These are phyloP conservation scores for Ceratobasidium sp. DNA, from an alignment of 1,284 basidiomycete species.

Conservation along the genomic window DNA sequence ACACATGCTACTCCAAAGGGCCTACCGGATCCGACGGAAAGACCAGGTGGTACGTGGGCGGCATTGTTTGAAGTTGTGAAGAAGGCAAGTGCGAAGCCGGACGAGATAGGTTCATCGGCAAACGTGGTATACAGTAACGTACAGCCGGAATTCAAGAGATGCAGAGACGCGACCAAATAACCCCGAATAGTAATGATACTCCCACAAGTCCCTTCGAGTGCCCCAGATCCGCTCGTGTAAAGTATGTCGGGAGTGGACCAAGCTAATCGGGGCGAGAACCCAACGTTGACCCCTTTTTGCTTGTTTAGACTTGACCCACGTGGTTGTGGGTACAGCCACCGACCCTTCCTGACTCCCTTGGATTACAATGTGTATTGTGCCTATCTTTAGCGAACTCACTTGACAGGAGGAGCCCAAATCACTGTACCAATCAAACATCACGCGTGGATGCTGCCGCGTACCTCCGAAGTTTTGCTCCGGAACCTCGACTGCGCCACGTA, in stretches of 20 bases:
- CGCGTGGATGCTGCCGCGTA: not conserved
- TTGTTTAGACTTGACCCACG: conserved; percentile 24
- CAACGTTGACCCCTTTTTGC: conserved; percentile 28
- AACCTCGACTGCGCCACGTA: conserved; percentile 13
- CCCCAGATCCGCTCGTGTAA: conserved; percentile 7
- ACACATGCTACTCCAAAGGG: conserved; percentile 1
- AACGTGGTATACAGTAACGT: conserved; percentile 23
- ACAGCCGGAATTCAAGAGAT: conserved; percentile 22
- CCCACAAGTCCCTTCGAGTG: not conserved
- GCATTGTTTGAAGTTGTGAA: conserved; percentile 8
- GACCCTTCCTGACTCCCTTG: too few species aligned
- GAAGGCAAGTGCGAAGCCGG: conserved; percentile 16
- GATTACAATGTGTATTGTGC: too few species aligned
- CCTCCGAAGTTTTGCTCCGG: conserved; percentile 6
- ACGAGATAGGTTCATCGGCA: not conserved
- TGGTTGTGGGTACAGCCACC: conserved; percentile 5
- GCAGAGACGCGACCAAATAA: not conserved
- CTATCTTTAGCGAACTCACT: conserved; percentile 31
- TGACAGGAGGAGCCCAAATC: too few species aligned
- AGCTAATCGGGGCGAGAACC: too few species aligned
- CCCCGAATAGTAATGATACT: not conserved
- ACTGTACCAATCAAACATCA: not conserved
- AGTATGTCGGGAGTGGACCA: too few species aligned
- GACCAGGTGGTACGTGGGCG: conserved; percentile 20
- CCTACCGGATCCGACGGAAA: conserved; percentile 9